Percentiles rank a stretch among this genome's conserved stretches.
Conservation (phyloP, 768 basidiomycete genomes). For the Psilocybe sp. region DNA sequence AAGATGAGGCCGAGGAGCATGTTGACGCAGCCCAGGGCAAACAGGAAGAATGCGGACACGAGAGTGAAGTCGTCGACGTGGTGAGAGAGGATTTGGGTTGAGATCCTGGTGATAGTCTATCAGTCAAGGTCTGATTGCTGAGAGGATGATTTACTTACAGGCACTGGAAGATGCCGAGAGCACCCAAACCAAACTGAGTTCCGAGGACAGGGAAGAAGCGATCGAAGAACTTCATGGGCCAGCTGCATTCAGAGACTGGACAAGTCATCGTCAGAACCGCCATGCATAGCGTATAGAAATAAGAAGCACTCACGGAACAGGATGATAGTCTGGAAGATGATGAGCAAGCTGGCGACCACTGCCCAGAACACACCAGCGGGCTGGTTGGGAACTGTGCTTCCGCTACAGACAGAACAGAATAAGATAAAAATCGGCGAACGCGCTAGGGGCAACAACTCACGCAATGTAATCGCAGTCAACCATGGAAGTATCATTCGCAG, state of each 20-base stretch:
- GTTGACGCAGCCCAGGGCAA: constrained; percentile 80
- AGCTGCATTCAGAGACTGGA: constrained; percentile 70
- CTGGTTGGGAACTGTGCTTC: constrained; percentile 91
- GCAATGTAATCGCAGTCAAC: constrained; percentile 79
- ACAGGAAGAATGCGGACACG: constrained; percentile 84
- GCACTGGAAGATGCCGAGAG: constrained; percentile 85
- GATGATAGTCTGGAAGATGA: constrained; percentile 76
- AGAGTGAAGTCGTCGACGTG: constrained; percentile 82
- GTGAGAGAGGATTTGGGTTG: constrained; percentile 71
- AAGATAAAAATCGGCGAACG: not conserved
- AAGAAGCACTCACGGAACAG: constrained; percentile 51
- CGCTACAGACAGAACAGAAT: constrained; percentile 26
- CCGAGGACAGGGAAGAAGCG: constrained; percentile 93
- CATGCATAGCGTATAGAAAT: not conserved
- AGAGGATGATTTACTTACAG: constrained; percentile 45
- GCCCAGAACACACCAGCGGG: constrained; percentile 92
- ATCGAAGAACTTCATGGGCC: constrained; percentile 78
- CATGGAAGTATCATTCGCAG: constrained; percentile 28
- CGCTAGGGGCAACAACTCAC: constrained; percentile 39
- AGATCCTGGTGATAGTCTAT: constrained; percentile 41
- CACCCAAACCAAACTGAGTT: constrained; percentile 78
- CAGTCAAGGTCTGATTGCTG: not conserved
- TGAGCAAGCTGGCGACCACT: constrained; percentile 79
- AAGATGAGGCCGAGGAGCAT: constrained; percentile 80
- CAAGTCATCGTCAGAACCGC: not conserved